A percentile compares a stretch with the other conserved stretches of the same genome.
Conservation (phyloP, 83 land plant species). For the Picea abies region DNA sequence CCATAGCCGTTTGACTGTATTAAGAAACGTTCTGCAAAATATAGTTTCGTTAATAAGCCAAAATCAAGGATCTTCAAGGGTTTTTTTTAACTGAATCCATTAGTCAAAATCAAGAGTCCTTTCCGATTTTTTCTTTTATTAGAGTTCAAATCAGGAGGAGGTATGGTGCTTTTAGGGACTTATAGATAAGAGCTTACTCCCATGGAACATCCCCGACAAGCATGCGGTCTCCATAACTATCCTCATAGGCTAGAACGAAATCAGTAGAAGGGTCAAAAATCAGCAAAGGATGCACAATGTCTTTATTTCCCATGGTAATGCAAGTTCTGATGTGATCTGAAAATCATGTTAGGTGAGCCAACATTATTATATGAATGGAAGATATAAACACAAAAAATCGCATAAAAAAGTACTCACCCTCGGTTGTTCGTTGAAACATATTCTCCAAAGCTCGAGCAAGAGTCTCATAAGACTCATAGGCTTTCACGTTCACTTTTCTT, state of each 20-base stretch:
- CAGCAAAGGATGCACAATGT: background rate
- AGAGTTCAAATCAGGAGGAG: too few relatives aligned
- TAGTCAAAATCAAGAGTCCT: too few relatives aligned
- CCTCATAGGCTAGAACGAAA: slow-evolving; percentile 3
- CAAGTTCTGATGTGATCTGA: background rate
- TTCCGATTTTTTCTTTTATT: too few relatives aligned
- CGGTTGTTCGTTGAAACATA: background rate
- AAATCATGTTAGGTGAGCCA: background rate
- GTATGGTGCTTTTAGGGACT: background rate
- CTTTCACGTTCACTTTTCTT: too few relatives aligned
- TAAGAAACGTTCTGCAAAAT: slow-evolving; percentile 55
- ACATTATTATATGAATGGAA: background rate
- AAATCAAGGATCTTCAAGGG: too few relatives aligned
- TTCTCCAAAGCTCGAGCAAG: too few relatives aligned
- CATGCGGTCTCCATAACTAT: slow-evolving; percentile 7
- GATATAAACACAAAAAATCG: background rate
- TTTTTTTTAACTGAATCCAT: too few relatives aligned
- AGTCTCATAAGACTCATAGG: too few relatives aligned
- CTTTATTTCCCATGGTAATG: background rate
- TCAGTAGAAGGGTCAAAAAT: slow-evolving; percentile 8
- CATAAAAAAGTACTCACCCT: background rate
- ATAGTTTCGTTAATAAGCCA: background rate
- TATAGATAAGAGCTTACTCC: slow-evolving; percentile 10
- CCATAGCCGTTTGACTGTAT: slow-evolving; percentile 55
- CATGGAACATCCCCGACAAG: slow-evolving; percentile 15